phyloP scores from a whole-genome alignment of 225 moss, liverwort and hornwort species.

The Asterella californica region DNA sequence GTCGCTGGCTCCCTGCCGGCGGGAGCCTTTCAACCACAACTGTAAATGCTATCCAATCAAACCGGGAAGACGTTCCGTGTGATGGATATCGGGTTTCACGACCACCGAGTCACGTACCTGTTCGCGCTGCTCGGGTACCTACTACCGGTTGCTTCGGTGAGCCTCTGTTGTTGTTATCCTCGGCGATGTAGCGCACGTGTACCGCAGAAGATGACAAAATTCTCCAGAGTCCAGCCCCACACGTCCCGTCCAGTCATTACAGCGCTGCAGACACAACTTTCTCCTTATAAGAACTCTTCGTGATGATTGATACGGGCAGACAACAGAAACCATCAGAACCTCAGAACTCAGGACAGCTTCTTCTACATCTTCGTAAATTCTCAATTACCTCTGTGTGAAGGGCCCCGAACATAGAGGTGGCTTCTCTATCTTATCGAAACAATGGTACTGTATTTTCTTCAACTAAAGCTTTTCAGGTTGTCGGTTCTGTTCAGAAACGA shows the following conservation, averaged over 20 bases:
- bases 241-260: neutral
- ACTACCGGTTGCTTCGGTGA: neutral
- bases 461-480: no score
- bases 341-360: no score
- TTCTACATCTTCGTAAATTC: no score
- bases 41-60: neutral
- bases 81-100: neutral
- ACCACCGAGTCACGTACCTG: neutral
- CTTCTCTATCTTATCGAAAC: no score
- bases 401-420: no score
- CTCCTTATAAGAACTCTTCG: neutral
- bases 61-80: neutral
- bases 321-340: neutral
- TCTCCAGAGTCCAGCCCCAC: constrained; percentile 4
- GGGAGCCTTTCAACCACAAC: neutral
- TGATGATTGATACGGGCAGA: neutral
- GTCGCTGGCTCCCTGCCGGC: constrained; percentile 1
- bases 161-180: neutral
- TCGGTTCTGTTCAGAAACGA: no score
- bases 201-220: constrained; percentile 2
- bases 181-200: constrained; percentile 3
- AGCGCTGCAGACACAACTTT: neutral
- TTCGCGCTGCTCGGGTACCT: neutral
- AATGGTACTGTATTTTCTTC: no score
- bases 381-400: no score